Evolutionary conservation across 1,284 basidiomycete species (phyloP).

Genomic region (Microbotryum saponariae): DNA sequence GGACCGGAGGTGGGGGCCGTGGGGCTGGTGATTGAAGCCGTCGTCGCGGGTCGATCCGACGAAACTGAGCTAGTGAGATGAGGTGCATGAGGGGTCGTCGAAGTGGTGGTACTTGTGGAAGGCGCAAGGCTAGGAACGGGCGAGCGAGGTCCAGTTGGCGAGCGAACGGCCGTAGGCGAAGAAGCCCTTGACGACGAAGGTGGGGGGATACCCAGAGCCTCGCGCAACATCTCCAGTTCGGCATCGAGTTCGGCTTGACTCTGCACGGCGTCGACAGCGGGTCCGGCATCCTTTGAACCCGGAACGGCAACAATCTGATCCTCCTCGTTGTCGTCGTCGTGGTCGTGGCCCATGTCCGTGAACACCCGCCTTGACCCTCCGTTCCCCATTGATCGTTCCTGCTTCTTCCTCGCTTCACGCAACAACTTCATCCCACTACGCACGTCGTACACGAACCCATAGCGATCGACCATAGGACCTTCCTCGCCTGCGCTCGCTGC

Average conservation of each 20-base stretch:
- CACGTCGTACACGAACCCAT: conserved; percentile 88
- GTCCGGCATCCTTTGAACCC: not conserved
- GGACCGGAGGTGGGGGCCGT: conserved; percentile 43
- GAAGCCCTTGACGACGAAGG: not conserved
- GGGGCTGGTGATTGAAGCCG: conserved; percentile 27
- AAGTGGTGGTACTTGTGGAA: not conserved
- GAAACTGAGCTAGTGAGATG: not conserved
- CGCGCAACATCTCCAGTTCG: conserved; percentile 28
- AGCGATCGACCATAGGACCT: conserved; percentile 76
- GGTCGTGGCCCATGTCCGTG: conserved; percentile 42
- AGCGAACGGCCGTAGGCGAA: not conserved
- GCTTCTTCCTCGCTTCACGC: conserved; percentile 51
- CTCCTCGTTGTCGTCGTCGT: conserved; percentile 51
- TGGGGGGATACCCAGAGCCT: conserved; percentile 32
- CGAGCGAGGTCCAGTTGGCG: not conserved
- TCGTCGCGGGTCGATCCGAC: not conserved
- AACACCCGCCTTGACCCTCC: conserved; percentile 63
- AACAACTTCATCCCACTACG: conserved; percentile 69
- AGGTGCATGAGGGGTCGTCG: not conserved
- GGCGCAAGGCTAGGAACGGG: not conserved
- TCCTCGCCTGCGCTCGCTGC: conserved; percentile 46
- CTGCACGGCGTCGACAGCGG: conserved; percentile 7
- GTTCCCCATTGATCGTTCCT: conserved; percentile 67
- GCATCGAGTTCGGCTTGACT: conserved; percentile 25
- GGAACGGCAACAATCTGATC: conserved; percentile 11